Conservation (phyloP, 192 early-diverging fungal genomes). For the Jimgerdemannia lactiflua region DNA sequence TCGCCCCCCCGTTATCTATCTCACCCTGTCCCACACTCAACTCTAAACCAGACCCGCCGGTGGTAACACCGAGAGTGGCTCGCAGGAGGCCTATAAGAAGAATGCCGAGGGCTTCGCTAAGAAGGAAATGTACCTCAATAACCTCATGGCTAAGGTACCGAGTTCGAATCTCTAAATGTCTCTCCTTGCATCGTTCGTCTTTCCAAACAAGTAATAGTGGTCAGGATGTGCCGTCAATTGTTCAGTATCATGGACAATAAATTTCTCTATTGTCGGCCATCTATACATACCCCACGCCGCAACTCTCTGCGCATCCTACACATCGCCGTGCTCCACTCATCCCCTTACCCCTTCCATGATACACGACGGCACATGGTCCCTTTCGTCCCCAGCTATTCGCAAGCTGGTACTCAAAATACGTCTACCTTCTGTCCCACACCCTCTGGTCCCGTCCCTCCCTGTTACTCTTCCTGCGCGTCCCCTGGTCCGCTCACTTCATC, state of each 20-base stretch:
- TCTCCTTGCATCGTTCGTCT: too few relatives aligned
- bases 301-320: neutral
- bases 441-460: neutral
- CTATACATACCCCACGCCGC: neutral
- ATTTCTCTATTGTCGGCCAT: neutral
- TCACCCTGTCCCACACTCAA: neutral
- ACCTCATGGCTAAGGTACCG: conserved; percentile 9
- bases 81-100: conserved; percentile 14
- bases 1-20: neutral
- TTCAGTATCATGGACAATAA: neutral
- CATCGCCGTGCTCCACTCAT: too few relatives aligned
- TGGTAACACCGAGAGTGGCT: conserved; percentile 2
- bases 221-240: neutral
- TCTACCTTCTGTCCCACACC: neutral
- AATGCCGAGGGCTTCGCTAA: conserved; percentile 21
- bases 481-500: neutral
- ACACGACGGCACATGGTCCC: neutral
- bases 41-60: conserved; percentile 8
- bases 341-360: too few relatives aligned
- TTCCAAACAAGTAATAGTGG: neutral
- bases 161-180: neutral
- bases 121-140: conserved; percentile 19
- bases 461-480: neutral
- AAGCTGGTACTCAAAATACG: neutral
- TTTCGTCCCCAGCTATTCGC: neutral